Percentiles rank a stretch among this genome's conserved stretches.
Conservation (phyloP, 208 protist species). For the Crithidia bombi region DNA sequence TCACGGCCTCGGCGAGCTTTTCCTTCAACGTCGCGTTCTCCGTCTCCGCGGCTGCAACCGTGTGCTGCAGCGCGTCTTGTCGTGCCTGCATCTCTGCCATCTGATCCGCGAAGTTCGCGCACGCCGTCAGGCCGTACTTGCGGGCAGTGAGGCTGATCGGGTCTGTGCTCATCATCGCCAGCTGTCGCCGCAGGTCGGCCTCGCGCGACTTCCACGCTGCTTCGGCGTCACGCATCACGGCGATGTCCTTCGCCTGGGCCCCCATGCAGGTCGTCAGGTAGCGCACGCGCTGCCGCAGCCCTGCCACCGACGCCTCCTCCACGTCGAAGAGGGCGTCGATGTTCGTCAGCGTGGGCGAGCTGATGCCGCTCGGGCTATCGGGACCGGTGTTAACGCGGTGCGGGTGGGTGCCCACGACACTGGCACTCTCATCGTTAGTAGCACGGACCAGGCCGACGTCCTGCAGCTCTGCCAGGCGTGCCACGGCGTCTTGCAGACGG, state of each 20-base stretch:
- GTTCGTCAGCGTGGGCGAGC: background rate
- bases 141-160: slow-evolving; percentile 73
- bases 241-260: slow-evolving; percentile 45
- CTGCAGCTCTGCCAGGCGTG: slow-evolving; percentile 24
- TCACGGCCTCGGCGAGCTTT: background rate
- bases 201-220: slow-evolving; percentile 65
- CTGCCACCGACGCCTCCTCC: slow-evolving; percentile 13
- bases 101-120: slow-evolving; percentile 54
- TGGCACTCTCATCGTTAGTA: background rate
- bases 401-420: background rate
- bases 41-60: background rate
- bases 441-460: background rate
- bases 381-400: background rate
- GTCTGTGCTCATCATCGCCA: slow-evolving; percentile 67
- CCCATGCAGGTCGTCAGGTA: slow-evolving; percentile 42
- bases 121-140: slow-evolving; percentile 71
- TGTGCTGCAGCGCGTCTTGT: slow-evolving; percentile 14
- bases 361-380: background rate
- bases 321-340: slow-evolving; percentile 25
- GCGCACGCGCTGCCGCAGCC: slow-evolving; percentile 33
- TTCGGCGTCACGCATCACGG: slow-evolving; percentile 43
- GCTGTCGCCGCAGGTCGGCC: slow-evolving; percentile 49
- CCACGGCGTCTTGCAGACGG: slow-evolving; percentile 37
- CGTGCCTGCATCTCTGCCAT: slow-evolving; percentile 40
- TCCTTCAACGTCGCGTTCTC: slow-evolving; percentile 20